These are phyloP conservation scores for Gracilariopsis chorda DNA, from an alignment of 23 red algal genomes.

Conservation along the genomic window DNA sequence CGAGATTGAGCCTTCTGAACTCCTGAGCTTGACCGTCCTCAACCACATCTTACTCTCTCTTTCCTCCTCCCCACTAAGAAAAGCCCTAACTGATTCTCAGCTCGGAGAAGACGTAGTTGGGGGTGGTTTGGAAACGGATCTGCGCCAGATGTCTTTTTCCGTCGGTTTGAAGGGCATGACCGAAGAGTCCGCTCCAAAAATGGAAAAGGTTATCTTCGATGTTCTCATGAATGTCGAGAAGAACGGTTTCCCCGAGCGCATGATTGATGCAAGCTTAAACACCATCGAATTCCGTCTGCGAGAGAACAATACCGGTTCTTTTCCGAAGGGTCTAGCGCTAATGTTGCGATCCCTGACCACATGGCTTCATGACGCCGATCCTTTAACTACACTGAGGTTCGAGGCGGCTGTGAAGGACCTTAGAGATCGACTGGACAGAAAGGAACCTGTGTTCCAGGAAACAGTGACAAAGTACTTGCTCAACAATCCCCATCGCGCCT, in stretches of 20 bases:
- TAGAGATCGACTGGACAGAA: conserved; percentile 42
- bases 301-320: conserved; percentile 95
- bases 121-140: conserved; percentile 83
- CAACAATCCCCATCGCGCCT: conserved; percentile 74
- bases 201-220: conserved; percentile 71
- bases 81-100: conserved; percentile 85
- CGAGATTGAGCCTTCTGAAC: conserved; percentile 45
- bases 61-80: conserved; percentile 81
- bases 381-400: conserved; percentile 69
- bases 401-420: conserved; percentile 70
- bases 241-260: conserved; percentile 69
- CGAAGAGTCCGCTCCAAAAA: conserved; percentile 28
- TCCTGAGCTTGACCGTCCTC: conserved; percentile 65
- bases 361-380: conserved; percentile 96
- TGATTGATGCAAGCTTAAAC: conserved; percentile 88
- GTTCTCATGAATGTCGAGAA: conserved; percentile 62
- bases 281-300: conserved; percentile 94
- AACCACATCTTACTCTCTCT: conserved; percentile 81
- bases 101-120: conserved; percentile 97
- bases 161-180: conserved; percentile 95
- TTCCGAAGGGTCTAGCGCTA: conserved; percentile 86
- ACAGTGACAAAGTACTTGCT: conserved; percentile 78
- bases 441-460: conserved; percentile 72
- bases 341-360: conserved; percentile 86
- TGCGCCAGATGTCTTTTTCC: conserved; percentile 86